A percentile compares a stretch with the other conserved stretches of the same genome.
Conservation (phyloP, 192 early-diverging fungal species). For the Umbelopsis sp. region DNA sequence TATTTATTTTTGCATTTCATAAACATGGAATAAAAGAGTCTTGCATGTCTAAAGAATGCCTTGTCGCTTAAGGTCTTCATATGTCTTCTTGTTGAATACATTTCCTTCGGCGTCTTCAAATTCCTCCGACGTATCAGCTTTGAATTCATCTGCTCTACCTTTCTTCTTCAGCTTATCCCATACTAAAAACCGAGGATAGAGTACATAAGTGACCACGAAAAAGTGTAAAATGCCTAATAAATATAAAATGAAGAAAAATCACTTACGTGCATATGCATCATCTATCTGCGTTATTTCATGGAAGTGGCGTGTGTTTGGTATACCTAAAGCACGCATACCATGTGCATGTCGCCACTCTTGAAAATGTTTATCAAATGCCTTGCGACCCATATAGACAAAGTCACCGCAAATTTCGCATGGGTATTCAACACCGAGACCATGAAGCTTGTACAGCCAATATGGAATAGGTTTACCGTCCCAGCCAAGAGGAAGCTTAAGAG, state of each 20-base stretch:
- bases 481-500: conserved; percentile 91
- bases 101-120: conserved; percentile 84
- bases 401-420: conserved; percentile 97
- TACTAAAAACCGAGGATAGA: conserved; percentile 47
- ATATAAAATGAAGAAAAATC: background rate
- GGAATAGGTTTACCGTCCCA: conserved; percentile 99
- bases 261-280: conserved; percentile 86
- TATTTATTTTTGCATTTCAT: background rate
- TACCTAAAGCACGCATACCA: conserved; percentile 90
- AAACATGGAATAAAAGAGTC: background rate
- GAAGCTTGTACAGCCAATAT: conserved; percentile 98
- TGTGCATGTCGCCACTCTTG: conserved; percentile 95
- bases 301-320: conserved; percentile 89
- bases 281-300: conserved; percentile 89
- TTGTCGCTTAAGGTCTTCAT: conserved; percentile 82
- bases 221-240: background rate
- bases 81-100: conserved; percentile 87
- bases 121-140: conserved; percentile 88
- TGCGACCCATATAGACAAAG: conserved; percentile 92
- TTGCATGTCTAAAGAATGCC: conserved; percentile 62
- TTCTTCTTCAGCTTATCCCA: conserved; percentile 83
- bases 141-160: conserved; percentile 63
- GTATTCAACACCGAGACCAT: conserved; percentile 93
- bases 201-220: background rate
- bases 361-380: conserved; percentile 96